A percentile compares a stretch with the other conserved stretches of the same genome.
Conservation (phyloP, 2,329 filamentous ascomycete genomes). For the Claviceps maximensis region DNA sequence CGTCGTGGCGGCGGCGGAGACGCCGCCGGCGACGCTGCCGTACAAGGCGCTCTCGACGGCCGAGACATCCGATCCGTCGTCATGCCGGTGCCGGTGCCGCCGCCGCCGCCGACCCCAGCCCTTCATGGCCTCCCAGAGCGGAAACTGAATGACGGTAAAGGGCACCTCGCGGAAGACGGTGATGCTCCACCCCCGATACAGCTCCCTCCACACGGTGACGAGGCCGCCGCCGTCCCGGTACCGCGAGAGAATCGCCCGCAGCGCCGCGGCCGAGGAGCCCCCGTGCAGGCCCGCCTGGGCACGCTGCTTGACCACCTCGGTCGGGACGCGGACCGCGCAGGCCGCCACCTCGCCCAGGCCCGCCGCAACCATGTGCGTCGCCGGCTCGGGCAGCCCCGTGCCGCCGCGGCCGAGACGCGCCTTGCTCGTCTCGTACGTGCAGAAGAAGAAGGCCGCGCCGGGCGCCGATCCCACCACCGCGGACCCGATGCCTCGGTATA, state of each 20-base stretch:
- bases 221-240: slow-evolving; percentile 28
- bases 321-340: slow-evolving; percentile 84
- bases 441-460: slow-evolving; percentile 93
- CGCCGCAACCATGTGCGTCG: slow-evolving; percentile 72
- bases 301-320: slow-evolving; percentile 93
- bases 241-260: slow-evolving; percentile 54
- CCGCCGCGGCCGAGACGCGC: slow-evolving; percentile 15
- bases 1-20: slow-evolving; percentile 81
- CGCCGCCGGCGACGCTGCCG: slow-evolving; percentile 68
- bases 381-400: slow-evolving; percentile 24
- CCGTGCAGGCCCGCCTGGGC: slow-evolving; percentile 80
- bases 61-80: slow-evolving; percentile 32
- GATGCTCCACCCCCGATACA: slow-evolving; percentile 86
- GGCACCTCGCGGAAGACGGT: slow-evolving; percentile 93
- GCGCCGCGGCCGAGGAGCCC: slow-evolving; percentile 50
- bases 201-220: slow-evolving; percentile 56
- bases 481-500: slow-evolving; percentile 85
- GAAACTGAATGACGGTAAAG: slow-evolving; percentile 95
- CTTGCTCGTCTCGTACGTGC: slow-evolving; percentile 76
- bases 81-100: slow-evolving; percentile 10
- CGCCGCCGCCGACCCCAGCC: slow-evolving; percentile 33
- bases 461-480: slow-evolving; percentile 86
- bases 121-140: slow-evolving; percentile 91
- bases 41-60: slow-evolving; percentile 73
- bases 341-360: slow-evolving; percentile 81